A percentile compares a stretch with the other conserved stretches of the same genome.
These are phyloP conservation scores for Taxillus chinensis DNA, from an alignment of 164 flowering plant species.

Conservation along the genomic window DNA sequence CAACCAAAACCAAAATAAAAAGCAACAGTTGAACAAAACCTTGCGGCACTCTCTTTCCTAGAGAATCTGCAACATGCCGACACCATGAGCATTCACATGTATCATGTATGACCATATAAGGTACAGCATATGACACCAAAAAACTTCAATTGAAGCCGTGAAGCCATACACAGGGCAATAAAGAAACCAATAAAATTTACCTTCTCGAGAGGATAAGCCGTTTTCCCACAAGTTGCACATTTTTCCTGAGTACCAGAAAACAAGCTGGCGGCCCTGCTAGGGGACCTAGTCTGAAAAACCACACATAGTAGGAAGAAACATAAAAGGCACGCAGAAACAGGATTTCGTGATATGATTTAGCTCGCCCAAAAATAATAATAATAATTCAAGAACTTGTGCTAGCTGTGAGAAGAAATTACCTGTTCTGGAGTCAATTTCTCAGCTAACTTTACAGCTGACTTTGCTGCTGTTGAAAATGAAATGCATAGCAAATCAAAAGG, in stretches of 20 bases:
- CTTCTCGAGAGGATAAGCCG: constrained; percentile 84
- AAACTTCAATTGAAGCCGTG: background rate
- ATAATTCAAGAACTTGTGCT: background rate
- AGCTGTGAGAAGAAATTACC: constrained; percentile 39
- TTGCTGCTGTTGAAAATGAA: constrained; percentile 53
- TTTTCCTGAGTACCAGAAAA: constrained; percentile 98
- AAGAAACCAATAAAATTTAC: constrained; percentile 11
- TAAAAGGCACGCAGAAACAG: background rate
- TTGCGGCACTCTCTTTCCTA: too few species aligned
- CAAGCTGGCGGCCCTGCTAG: constrained; percentile 94
- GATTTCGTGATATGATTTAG: too few species aligned
- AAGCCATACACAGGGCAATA: background rate
- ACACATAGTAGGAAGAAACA: constrained; percentile 13
- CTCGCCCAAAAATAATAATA: too few species aligned
- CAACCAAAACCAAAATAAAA: too few species aligned
- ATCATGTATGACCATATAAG: too few species aligned
- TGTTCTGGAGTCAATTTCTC: constrained; percentile 73
- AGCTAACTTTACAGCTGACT: constrained; percentile 33
- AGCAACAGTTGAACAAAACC: too few species aligned
- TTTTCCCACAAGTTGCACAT: constrained; percentile 97
- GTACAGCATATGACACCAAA: too few species aligned
- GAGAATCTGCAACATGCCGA: background rate
- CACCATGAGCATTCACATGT: background rate
- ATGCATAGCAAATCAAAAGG: constrained; percentile 12
- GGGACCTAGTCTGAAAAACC: constrained; percentile 69